Conservation (phyloP, 1,139 yeast genomes). For the Martiniozyma asiatica region DNA sequence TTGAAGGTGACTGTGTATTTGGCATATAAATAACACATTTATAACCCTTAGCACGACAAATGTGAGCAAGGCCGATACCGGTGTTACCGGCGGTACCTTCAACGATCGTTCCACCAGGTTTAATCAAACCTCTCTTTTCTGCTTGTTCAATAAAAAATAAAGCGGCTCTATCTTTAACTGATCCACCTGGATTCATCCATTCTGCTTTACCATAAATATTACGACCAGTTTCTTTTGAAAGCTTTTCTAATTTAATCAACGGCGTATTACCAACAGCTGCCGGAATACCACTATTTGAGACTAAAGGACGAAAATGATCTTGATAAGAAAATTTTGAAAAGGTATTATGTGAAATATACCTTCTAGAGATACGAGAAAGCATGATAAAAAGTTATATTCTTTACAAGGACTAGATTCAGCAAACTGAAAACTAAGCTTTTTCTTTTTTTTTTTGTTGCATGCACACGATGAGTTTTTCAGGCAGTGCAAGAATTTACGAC, state of each 20-base stretch:
- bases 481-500: no score
- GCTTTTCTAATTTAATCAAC: conserved; percentile 49
- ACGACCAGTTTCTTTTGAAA: conserved; percentile 59
- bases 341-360: conserved; percentile 6
- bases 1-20: conserved; percentile 69
- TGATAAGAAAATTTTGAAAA: conserved; percentile 10
- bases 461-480: no score
- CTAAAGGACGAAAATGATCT: conserved; percentile 13
- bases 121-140: conserved; percentile 48
- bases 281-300: conserved; percentile 13
- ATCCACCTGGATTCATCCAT: conserved; percentile 91
- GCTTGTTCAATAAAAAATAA: conserved; percentile 68
- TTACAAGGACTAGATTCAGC: background rate
- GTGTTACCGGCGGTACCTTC: conserved; percentile 77
- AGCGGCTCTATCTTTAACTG: conserved; percentile 88
- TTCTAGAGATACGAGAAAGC: conserved; percentile 1
- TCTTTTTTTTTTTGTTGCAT: no score
- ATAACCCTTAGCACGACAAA: conserved; percentile 74
- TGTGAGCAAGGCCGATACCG: conserved; percentile 84
- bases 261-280: conserved; percentile 72
- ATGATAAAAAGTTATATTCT: background rate
- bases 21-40: conserved; percentile 84
- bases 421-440: no score
- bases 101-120: conserved; percentile 49
- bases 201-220: conserved; percentile 85